Evolutionary conservation across 2,329 filamentous ascomycete species (phyloP), one percentile per base, ranked within the genome.

Genomic region (Knufia petricola): DNA sequence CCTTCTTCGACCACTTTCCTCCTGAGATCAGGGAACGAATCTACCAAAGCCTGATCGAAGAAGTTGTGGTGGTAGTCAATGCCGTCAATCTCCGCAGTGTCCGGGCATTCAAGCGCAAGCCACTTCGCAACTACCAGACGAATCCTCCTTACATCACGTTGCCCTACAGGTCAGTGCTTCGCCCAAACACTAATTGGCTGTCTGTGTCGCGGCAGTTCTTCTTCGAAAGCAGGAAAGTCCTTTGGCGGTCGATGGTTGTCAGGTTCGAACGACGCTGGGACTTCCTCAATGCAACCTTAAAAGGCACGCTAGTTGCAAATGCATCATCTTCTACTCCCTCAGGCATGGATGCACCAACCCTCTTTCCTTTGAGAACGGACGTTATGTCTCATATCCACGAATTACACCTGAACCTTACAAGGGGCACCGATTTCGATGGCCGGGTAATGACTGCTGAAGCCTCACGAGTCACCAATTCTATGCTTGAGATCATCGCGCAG

Each of bases 261-360:
- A 36, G 37, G 12, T 46, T 46, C 31, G 30, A 46, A 15, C 43
- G 43, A 24, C 43, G 43, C 3, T 46, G 43, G 43, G 43, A 46
- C 24, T 38, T 46, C 17, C 15, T 46, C 17, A 21, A 26, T 37
- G 43, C 43, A 13, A n/a, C 8, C 17, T 20, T 46, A 12, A 36
- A 46, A 13, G 15, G 43, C 20, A 23, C 43, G 2, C 21, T 46
- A 2, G 17, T 19, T 10, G 3, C 31, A n/a, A n/a, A 24, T 23
- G 30, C 43, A 19, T 15, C 31, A n/a, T 17, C n/a, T 9, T n/a
- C 4, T 7, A 24, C 21, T 10, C 19, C 30, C 3, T 15, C 43
- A 36, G 12, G 19, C 15, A 15, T 24, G n/a, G 32, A 46, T 9
- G 3, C 43, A n/a, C 19, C 31, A 19, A 26, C 17, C 10, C 20